Evolutionary conservation across 495 filamentous ascomycete genomes (phyloP), one percentile per base, ranked within the genome.

Genomic region (Parachaetomium inaequale): DNA sequence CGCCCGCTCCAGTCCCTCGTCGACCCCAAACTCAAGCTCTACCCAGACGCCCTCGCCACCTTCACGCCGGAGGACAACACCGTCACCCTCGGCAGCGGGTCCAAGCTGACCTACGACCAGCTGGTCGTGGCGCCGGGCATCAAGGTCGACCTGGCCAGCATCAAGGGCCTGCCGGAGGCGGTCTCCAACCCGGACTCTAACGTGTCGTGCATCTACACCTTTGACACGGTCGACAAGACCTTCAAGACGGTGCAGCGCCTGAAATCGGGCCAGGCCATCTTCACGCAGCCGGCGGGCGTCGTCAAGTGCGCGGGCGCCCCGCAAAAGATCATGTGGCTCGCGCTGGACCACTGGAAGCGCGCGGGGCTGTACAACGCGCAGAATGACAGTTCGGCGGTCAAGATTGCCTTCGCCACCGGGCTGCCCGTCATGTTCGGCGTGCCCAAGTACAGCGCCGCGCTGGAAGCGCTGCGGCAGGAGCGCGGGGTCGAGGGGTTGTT

Each of bases 291-390:
- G 7, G 76, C 82, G 1, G 87, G 87, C 45, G 72, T 82, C 23
- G 77, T 89, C 67, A 89, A 89, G 70, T 89, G 87, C 63, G 87
- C 87, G 2, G 87, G 87, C 29, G 87, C 85, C 0, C 87, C 87
- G 8, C 87, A 89, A 66, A 89, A 89, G 73, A 75, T 82, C 69
- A 83, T 88, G 85, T 89, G 87, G 87, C 81, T 89, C 31, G 86
- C 87, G 0, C 74, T 87, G 56, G 84, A 87, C 52, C 75, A 85
- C 67, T 89, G 87, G 87, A 81, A 83, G 72, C 71, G 74, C 28
- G 78, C 79, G 7, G 87, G 85, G 28, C 74, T 86, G 3, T 85
- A 87, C 70, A 76, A 84, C 58, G 55, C 28, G 69, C 10, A 75
- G 47, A 67, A 75, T 3, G 62, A 74, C 31, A 38, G 42, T 7